Evolutionary conservation across 139 green algal genomes (phyloP).

Genomic region (Asterochloris sp.): DNA sequence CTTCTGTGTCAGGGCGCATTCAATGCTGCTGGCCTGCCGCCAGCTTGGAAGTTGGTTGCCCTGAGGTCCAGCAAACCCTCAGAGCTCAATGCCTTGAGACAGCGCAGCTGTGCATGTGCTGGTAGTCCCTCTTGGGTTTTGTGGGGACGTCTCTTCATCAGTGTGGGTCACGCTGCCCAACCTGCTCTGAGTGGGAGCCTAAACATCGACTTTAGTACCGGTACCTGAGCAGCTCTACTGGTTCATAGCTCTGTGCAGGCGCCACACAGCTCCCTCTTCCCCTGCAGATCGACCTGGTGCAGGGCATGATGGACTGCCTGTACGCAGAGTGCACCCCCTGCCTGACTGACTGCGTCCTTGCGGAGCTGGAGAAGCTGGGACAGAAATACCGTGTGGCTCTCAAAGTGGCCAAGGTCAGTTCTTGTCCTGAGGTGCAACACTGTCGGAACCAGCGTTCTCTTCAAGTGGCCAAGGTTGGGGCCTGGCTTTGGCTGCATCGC

Average conservation of each 20-base stretch:
- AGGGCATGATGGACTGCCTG: conserved; percentile 98
- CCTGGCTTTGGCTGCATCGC: too few relatives aligned
- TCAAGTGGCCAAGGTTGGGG: too few relatives aligned
- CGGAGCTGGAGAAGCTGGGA: conserved; percentile 98
- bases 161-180: neutral
- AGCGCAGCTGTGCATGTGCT: too few relatives aligned
- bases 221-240: neutral
- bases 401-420: conserved; percentile 88
- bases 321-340: conserved; percentile 97
- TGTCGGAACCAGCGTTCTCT: too few relatives aligned
- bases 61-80: too few relatives aligned
- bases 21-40: too few relatives aligned
- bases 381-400: conserved; percentile 98
- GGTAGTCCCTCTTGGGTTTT: too few relatives aligned
- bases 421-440: neutral
- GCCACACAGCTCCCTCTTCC: neutral
- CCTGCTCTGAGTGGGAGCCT: neutral
- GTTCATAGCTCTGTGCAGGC: neutral
- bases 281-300: conserved; percentile 83
- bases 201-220: neutral
- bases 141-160: too few relatives aligned
- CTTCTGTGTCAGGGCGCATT: neutral
- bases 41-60: too few relatives aligned
- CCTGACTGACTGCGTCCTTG: conserved; percentile 98
- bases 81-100: too few relatives aligned